phyloP scores from a whole-genome alignment of 257 asterid genomes.

The Lavandula angustifolia region DNA sequence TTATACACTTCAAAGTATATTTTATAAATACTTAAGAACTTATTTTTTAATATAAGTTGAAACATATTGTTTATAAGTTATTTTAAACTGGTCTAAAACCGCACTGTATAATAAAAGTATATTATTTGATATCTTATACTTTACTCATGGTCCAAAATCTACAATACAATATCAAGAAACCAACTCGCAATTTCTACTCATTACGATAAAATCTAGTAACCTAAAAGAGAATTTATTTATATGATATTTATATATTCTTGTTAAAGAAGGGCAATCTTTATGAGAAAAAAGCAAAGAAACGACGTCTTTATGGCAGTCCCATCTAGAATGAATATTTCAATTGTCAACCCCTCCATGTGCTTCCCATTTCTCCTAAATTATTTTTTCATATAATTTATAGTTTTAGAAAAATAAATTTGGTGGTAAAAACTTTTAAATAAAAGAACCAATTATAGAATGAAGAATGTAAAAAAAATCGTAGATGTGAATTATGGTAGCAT shows the following conservation, averaged over 20 bases:
- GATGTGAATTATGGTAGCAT: slow-evolving; percentile 33
- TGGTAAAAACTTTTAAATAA: slow-evolving; percentile 12
- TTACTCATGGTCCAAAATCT: not conserved
- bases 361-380: slow-evolving; percentile 25
- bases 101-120: not conserved
- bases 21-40: too few species aligned
- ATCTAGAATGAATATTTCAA: slow-evolving; percentile 31
- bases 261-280: slow-evolving; percentile 11
- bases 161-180: not conserved
- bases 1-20: too few species aligned
- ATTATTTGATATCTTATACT: not conserved
- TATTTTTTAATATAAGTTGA: too few species aligned
- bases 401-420: not conserved
- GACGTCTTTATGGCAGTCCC: slow-evolving; percentile 27
- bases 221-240: not conserved
- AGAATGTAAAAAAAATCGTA: slow-evolving; percentile 17
- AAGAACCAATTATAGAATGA: slow-evolving; percentile 27
- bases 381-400: not conserved
- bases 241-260: not conserved
- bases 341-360: slow-evolving; percentile 48
- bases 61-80: too few species aligned
- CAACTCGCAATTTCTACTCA: not conserved
- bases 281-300: slow-evolving; percentile 20
- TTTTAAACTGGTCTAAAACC: too few species aligned
- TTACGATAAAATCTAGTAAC: not conserved